phyloP scores from a whole-genome alignment of 2,329 filamentous ascomycete genomes.

The Cladosporium cucumerinum region DNA sequence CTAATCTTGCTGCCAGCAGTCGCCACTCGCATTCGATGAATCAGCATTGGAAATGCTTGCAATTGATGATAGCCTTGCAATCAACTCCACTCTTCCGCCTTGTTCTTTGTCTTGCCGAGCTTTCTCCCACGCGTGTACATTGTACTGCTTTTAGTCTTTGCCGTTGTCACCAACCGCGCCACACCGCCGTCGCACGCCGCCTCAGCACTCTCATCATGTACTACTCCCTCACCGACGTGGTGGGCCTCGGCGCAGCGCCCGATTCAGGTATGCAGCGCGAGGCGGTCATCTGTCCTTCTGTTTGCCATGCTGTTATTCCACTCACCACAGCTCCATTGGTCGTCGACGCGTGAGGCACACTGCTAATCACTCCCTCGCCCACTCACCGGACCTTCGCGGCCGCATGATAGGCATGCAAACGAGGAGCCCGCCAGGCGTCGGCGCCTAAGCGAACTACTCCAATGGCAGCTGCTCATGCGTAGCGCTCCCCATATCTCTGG shows the following conservation, averaged over 20 bases:
- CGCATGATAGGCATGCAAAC: neutral
- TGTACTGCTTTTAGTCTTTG: neutral
- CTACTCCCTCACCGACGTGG: neutral
- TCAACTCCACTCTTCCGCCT: neutral
- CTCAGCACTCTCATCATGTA: neutral
- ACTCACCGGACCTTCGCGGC: neutral
- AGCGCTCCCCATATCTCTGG: constrained; percentile 2
- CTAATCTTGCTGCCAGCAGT: neutral
- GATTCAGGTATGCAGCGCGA: neutral
- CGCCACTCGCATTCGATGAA: constrained; percentile 10
- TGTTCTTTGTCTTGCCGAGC: neutral
- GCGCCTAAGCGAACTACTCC: constrained; percentile 8
- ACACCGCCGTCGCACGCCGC: constrained; percentile 5
- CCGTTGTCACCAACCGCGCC: neutral
- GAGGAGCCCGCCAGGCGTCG: neutral
- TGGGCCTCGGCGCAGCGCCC: constrained; percentile 6
- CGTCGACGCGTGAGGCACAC: constrained; percentile 1
- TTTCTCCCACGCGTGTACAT: neutral
- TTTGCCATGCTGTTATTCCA: neutral
- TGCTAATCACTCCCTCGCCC: neutral
- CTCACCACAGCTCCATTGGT: constrained; percentile 4
- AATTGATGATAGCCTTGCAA: neutral
- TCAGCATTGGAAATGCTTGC: constrained; percentile 7
- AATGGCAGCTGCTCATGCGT: constrained; percentile 5
- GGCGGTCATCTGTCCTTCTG: neutral